These are phyloP conservation scores for Clonostachys solani DNA, from an alignment of 2,329 filamentous ascomycete genomes.

Conservation along the genomic window DNA sequence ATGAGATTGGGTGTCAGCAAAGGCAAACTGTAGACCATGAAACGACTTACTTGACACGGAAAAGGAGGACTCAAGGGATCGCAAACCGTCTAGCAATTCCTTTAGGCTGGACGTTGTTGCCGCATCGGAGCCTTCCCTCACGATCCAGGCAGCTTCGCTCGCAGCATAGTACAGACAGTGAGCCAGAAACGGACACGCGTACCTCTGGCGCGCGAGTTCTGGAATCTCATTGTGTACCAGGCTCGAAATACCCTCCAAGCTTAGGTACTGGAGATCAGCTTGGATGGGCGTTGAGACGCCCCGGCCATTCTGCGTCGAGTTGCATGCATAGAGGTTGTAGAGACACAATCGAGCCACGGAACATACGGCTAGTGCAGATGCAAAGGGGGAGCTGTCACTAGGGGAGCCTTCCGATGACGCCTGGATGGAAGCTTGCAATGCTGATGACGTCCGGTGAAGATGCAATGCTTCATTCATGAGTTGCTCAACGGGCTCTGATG, in stretches of 20 bases:
- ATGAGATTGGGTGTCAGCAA: too few species aligned
- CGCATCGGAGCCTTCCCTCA: slow-evolving; percentile 7
- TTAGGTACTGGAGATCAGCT: slow-evolving; percentile 8
- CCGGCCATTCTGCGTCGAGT: slow-evolving; percentile 2
- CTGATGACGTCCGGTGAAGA: slow-evolving; percentile 5
- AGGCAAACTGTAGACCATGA: too few species aligned
- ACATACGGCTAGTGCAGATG: slow-evolving; percentile 4
- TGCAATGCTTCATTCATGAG: slow-evolving; percentile 5
- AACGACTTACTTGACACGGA: too few species aligned
- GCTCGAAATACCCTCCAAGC: slow-evolving; percentile 1
- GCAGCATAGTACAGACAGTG: slow-evolving; percentile 9
- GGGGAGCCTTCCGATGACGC: neutral
- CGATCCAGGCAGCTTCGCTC: slow-evolving; percentile 10
- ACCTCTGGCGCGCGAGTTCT: neutral
- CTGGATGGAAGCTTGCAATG: slow-evolving; percentile 5
- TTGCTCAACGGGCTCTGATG: neutral
- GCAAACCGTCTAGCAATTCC: too few species aligned
- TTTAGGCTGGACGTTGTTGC: slow-evolving; percentile 3
- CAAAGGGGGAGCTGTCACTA: neutral
- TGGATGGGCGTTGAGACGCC: slow-evolving; percentile 5
- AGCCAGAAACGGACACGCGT: slow-evolving; percentile 4
- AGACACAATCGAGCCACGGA: slow-evolving; percentile 7
- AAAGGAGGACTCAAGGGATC: too few species aligned
- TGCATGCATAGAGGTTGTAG: slow-evolving; percentile 11
- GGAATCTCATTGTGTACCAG: slow-evolving; percentile 1